Conservation (phyloP, 2,329 filamentous ascomycete species). For the Beauveria sp. region DNA sequence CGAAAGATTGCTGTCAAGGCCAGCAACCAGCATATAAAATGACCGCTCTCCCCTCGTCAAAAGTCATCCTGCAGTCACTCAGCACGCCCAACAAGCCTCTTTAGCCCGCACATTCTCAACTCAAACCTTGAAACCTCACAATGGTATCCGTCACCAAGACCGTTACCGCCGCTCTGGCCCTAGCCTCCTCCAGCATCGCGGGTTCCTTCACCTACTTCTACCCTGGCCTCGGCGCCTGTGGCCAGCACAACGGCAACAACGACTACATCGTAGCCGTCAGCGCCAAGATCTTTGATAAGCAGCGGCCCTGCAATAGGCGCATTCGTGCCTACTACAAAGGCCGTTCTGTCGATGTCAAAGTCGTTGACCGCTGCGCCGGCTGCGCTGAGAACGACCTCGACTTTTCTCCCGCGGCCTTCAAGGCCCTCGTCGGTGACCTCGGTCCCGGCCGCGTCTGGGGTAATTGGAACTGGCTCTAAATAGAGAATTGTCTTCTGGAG, state of each 20-base stretch:
- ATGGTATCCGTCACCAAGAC: constrained; percentile 17
- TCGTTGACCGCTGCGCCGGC: constrained; percentile 59
- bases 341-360: constrained; percentile 47
- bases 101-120: neutral
- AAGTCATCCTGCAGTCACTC: neutral
- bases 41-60: neutral
- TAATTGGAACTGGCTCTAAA: constrained; percentile 21
- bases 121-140: constrained; percentile 10
- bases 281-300: constrained; percentile 57
- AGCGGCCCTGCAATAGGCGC: constrained; percentile 50
- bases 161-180: constrained; percentile 15
- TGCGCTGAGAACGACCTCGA: constrained; percentile 42
- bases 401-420: constrained; percentile 39
- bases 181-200: neutral
- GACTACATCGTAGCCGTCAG: constrained; percentile 62
- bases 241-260: constrained; percentile 41
- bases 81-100: neutral
- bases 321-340: constrained; percentile 51
- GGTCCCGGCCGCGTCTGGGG: constrained; percentile 18
- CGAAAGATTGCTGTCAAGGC: neutral
- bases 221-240: constrained; percentile 62
- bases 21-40: neutral
- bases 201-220: constrained; percentile 45
- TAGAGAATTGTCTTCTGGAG: neutral
- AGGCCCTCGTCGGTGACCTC: constrained; percentile 30